phyloP scores from a whole-genome alignment of 176 grass and related monocot genomes.

The Eremochloa ophiuroides region DNA sequence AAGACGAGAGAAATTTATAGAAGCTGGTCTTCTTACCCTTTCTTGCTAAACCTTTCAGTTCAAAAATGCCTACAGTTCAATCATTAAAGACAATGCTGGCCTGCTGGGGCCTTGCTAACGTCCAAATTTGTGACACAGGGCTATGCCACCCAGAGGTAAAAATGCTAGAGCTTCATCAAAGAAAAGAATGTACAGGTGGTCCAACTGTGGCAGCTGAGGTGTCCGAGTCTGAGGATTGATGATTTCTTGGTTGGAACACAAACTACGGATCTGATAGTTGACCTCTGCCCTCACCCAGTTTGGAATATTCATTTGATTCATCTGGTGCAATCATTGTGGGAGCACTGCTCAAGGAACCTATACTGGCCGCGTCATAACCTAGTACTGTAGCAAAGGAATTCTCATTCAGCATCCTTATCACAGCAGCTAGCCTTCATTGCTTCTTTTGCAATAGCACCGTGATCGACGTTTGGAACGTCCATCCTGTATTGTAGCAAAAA shows the following conservation, averaged over 20 bases:
- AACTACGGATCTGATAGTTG: slow-evolving; percentile 12
- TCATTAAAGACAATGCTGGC: neutral
- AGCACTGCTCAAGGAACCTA: neutral
- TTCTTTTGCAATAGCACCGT: neutral
- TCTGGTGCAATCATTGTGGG: slow-evolving; percentile 26
- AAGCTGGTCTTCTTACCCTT: neutral
- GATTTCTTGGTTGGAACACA: neutral
- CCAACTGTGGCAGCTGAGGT: slow-evolving; percentile 32
- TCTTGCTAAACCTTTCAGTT: neutral
- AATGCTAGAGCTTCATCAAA: slow-evolving; percentile 90
- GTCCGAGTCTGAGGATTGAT: slow-evolving; percentile 40
- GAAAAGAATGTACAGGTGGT: slow-evolving; percentile 69
- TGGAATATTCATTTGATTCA: slow-evolving; percentile 18
- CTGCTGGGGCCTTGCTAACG: slow-evolving; percentile 15
- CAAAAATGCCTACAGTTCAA: neutral
- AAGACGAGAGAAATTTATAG: neutral
- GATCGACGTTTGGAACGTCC: neutral
- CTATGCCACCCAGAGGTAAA: slow-evolving; percentile 85
- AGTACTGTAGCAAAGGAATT: neutral
- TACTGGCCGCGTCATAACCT: neutral
- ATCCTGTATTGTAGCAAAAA: neutral
- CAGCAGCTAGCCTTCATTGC: neutral
- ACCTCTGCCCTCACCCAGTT: slow-evolving; percentile 1
- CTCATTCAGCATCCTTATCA: neutral
- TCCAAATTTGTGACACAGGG: slow-evolving; percentile 40